phyloP scores from a whole-genome alignment of 2,329 filamentous ascomycete genomes.

The Fusarium lateritium region DNA sequence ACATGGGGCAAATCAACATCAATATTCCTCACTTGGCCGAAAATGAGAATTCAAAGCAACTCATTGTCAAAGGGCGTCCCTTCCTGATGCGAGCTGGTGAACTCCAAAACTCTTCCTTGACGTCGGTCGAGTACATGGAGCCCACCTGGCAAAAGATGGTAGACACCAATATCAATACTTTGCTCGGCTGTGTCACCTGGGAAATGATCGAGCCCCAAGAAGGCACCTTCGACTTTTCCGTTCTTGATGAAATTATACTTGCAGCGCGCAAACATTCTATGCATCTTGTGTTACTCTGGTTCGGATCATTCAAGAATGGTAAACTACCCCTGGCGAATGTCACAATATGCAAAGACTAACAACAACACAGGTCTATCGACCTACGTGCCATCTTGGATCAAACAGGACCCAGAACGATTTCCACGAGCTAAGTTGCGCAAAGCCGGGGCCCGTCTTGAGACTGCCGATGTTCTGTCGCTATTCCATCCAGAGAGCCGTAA shows the following conservation, averaged over 20 bases:
- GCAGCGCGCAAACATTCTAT: slow-evolving; percentile 48
- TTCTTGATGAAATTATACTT: slow-evolving; percentile 52
- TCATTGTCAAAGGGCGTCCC: slow-evolving; percentile 54
- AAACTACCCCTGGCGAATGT: slow-evolving; percentile 23
- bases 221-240: slow-evolving; percentile 51
- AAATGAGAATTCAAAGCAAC: slow-evolving; percentile 36
- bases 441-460: slow-evolving; percentile 44
- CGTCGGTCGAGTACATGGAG: slow-evolving; percentile 50
- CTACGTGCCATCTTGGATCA: slow-evolving; percentile 49
- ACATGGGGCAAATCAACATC: neutral
- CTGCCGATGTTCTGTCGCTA: slow-evolving; percentile 49
- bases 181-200: slow-evolving; percentile 54
- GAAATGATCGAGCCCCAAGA: slow-evolving; percentile 55
- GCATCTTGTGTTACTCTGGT: slow-evolving; percentile 51
- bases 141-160: slow-evolving; percentile 49
- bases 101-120: slow-evolving; percentile 54
- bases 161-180: slow-evolving; percentile 52
- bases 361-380: slow-evolving; percentile 44
- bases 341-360: neutral
- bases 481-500: slow-evolving; percentile 23
- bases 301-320: slow-evolving; percentile 53
- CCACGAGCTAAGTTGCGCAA: slow-evolving; percentile 50
- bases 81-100: slow-evolving; percentile 52
- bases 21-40: slow-evolving; percentile 13
- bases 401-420: slow-evolving; percentile 47